Percentiles rank a stretch among this genome's conserved stretches.
Conservation (phyloP, 805 yeast species). For the Lipomyces japonicus region DNA sequence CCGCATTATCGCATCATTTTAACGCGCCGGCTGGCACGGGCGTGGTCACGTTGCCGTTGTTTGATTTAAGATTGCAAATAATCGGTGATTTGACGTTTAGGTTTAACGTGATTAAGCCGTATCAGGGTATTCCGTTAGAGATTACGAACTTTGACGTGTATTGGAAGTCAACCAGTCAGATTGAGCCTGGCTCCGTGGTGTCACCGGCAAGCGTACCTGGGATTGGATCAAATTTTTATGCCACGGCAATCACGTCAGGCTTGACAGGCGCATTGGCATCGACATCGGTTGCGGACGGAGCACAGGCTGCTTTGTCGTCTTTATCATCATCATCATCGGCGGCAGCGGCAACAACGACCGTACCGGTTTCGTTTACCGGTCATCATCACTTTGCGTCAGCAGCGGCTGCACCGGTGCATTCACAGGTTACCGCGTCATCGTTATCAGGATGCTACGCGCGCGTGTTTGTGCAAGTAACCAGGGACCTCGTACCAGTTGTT, state of each 20-base stretch:
- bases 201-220: slow-evolving; percentile 18
- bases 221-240: slow-evolving; percentile 2
- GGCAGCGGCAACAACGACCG: not conserved
- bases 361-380: slow-evolving; percentile 1
- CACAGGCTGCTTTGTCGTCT: not conserved
- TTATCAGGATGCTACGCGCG: slow-evolving; percentile 75
- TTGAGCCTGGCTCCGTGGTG: slow-evolving; percentile 31
- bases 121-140: slow-evolving; percentile 74
- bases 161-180: slow-evolving; percentile 84
- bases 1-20: slow-evolving; percentile 62
- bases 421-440: slow-evolving; percentile 89
- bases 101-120: slow-evolving; percentile 85
- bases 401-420: slow-evolving; percentile 41
- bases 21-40: slow-evolving; percentile 38
- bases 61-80: slow-evolving; percentile 74
- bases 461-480: slow-evolving; percentile 63
- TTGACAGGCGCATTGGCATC: slow-evolving; percentile 8
- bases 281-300: not conserved
- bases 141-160: slow-evolving; percentile 91
- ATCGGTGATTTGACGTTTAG: slow-evolving; percentile 77
- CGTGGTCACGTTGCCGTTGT: slow-evolving; percentile 57
- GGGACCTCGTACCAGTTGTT: slow-evolving; percentile 82
- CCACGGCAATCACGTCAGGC: slow-evolving; percentile 1
- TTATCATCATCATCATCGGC: not conserved
- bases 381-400: slow-evolving; percentile 23